These are phyloP conservation scores for Sugiyamaella boreocaroliniensis DNA, from an alignment of 805 yeast genomes.

Conservation along the genomic window DNA sequence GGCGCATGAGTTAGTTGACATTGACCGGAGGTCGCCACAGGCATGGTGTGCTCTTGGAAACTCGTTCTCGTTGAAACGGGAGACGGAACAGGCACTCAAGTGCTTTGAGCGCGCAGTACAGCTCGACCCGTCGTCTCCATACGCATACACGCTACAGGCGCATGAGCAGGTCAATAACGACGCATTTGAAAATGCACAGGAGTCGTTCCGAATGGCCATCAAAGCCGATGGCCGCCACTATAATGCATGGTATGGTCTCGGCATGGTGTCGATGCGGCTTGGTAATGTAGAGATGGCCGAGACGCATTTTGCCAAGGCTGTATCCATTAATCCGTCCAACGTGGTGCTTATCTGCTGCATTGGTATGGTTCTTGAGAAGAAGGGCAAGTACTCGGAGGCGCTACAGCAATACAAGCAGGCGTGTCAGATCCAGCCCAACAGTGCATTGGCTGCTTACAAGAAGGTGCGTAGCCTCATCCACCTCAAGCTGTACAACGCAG, in stretches of 20 bases:
- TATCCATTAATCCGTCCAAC: conserved; percentile 82
- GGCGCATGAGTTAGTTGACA: conserved; percentile 70
- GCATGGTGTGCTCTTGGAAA: conserved; percentile 94
- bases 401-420: conserved; percentile 78
- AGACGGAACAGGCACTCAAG: conserved; percentile 82
- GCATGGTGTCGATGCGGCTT: conserved; percentile 82
- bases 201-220: conserved; percentile 73
- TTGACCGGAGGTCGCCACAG: conserved; percentile 60
- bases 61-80: conserved; percentile 71
- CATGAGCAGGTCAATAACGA: conserved; percentile 87
- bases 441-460: conserved; percentile 81
- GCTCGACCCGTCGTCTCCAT: conserved; percentile 63
- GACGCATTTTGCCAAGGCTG: conserved; percentile 79
- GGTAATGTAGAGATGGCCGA: conserved; percentile 83
- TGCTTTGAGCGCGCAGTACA: conserved; percentile 77
- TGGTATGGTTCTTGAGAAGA: conserved; percentile 84
- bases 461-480: conserved; percentile 75
- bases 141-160: conserved; percentile 89
- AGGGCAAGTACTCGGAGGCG: conserved; percentile 63
- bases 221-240: conserved; percentile 75
- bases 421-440: conserved; percentile 71
- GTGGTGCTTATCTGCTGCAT: conserved; percentile 85
- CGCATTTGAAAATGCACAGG: conserved; percentile 82
- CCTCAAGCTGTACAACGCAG: conserved; percentile 63
- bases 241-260: conserved; percentile 93